These are phyloP conservation scores for Mallotus nudiflorus DNA, from an alignment of 345 rosid species.

Conservation along the genomic window DNA sequence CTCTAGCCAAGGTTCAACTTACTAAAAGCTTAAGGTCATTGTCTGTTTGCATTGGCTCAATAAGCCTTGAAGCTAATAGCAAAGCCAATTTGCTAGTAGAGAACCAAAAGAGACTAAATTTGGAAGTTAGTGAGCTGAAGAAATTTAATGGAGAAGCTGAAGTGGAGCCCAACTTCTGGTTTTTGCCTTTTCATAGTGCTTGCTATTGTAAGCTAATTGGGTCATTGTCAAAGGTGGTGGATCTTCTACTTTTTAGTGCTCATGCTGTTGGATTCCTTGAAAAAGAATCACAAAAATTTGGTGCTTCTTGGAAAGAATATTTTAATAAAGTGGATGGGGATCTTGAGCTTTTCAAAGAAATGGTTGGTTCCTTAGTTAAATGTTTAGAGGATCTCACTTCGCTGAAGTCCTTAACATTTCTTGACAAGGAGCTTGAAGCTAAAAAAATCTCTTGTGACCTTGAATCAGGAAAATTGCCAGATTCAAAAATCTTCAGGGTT, in stretches of 20 bases:
- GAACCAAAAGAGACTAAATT: slow-evolving; percentile 50
- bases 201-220: slow-evolving; percentile 57
- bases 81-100: slow-evolving; percentile 29
- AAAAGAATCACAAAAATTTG: slow-evolving; percentile 38
- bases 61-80: slow-evolving; percentile 37
- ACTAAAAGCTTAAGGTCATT: slow-evolving; percentile 44
- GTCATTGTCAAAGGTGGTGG: slow-evolving; percentile 59
- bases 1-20: slow-evolving; percentile 61
- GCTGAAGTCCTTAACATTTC: slow-evolving; percentile 45
- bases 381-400: slow-evolving; percentile 51
- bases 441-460: slow-evolving; percentile 40
- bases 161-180: slow-evolving; percentile 86
- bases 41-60: slow-evolving; percentile 42
- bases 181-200: slow-evolving; percentile 59
- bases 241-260: slow-evolving; percentile 57
- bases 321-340: slow-evolving; percentile 44
- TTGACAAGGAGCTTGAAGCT: slow-evolving; percentile 48
- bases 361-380: slow-evolving; percentile 43
- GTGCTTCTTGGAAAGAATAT: slow-evolving; percentile 36
- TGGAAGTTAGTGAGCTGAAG: slow-evolving; percentile 43
- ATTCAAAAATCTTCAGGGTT: slow-evolving; percentile 25
- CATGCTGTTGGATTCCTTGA: slow-evolving; percentile 45
- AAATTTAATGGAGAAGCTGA: slow-evolving; percentile 71
- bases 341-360: slow-evolving; percentile 46
- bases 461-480: slow-evolving; percentile 55